A percentile compares a stretch with the other conserved stretches of the same genome.
Conservation (phyloP, 2,329 filamentous ascomycete genomes). For the Ophiostoma ips region DNA sequence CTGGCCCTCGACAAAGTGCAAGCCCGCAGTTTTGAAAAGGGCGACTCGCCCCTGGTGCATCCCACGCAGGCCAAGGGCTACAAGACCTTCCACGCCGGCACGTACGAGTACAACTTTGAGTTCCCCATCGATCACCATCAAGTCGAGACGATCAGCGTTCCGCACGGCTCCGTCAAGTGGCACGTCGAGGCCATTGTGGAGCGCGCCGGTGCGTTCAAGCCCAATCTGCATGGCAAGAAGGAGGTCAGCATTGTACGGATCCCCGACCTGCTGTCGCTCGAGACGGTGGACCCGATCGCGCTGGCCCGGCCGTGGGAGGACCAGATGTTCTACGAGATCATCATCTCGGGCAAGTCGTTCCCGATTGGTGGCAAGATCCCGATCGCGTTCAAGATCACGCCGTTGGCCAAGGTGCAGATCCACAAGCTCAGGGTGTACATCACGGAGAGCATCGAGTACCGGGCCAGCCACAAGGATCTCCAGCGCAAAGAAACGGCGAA, state of each 20-base stretch:
- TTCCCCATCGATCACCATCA: slow-evolving; percentile 78
- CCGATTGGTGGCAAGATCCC: slow-evolving; percentile 77
- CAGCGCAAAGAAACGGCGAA: slow-evolving; percentile 60
- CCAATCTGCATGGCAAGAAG: slow-evolving; percentile 68
- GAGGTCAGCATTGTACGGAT: slow-evolving; percentile 76
- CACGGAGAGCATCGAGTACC: slow-evolving; percentile 84
- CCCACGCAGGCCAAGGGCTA: slow-evolving; percentile 53
- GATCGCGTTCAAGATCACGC: slow-evolving; percentile 87
- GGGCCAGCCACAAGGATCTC: slow-evolving; percentile 71
- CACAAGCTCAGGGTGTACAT: slow-evolving; percentile 86
- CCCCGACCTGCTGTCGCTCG: slow-evolving; percentile 74
- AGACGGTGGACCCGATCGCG: slow-evolving; percentile 85
- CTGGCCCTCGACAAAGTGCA: slow-evolving; percentile 21
- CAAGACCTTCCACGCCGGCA: slow-evolving; percentile 67
- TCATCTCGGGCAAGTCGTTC: slow-evolving; percentile 92
- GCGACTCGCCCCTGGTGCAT: slow-evolving; percentile 38
- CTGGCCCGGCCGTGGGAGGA: slow-evolving; percentile 93
- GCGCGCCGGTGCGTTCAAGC: slow-evolving; percentile 76
- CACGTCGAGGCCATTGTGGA: slow-evolving; percentile 76
- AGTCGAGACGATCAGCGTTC: slow-evolving; percentile 77
- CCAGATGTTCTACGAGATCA: slow-evolving; percentile 87
- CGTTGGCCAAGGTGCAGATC: slow-evolving; percentile 82
- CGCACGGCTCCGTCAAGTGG: slow-evolving; percentile 77
- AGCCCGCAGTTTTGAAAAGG: slow-evolving; percentile 73
- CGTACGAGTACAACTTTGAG: slow-evolving; percentile 61